phyloP scores from a whole-genome alignment of 2,329 filamentous ascomycete genomes.

The Colletotrichum musae region DNA sequence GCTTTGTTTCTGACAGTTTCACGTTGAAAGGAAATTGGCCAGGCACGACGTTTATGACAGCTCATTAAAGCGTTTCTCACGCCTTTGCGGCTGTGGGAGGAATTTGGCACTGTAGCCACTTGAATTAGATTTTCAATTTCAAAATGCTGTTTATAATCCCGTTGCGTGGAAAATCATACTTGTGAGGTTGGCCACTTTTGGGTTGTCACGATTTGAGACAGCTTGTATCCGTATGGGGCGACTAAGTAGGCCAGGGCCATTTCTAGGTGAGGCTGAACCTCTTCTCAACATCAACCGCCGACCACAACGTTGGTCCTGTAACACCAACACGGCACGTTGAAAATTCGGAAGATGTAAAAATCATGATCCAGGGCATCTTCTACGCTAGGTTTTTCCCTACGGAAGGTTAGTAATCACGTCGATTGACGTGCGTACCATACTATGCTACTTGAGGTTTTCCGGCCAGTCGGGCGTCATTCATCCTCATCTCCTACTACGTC shows the following conservation, averaged over 20 bases:
- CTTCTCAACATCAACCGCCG: conserved; percentile 3
- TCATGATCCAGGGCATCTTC: conserved; percentile 79
- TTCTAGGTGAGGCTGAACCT: not conserved
- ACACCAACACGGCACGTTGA: not conserved
- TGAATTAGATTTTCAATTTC: not conserved
- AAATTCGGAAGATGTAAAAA: conserved; percentile 38
- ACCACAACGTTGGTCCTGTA: not conserved
- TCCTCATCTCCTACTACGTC: not conserved
- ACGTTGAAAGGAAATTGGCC: conserved; percentile 33
- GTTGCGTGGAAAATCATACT: not conserved
- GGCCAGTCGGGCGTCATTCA: not conserved
- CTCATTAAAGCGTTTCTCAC: conserved; percentile 12
- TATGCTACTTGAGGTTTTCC: not conserved
- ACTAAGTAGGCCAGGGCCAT: conserved; percentile 6
- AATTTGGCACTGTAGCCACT: not conserved
- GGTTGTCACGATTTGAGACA: conserved; percentile 1
- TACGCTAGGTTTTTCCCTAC: conserved; percentile 78
- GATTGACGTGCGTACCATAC: not conserved
- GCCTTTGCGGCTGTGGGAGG: not conserved
- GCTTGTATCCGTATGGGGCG: conserved; percentile 22
- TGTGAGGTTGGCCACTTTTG: too few species aligned
- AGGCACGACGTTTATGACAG: conserved; percentile 38
- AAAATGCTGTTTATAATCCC: not conserved
- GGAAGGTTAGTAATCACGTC: conserved; percentile 63
- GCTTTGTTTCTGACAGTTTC: conserved; percentile 35